These are phyloP conservation scores for Piromyces finnis DNA, from an alignment of 192 early-diverging fungal genomes.

Conservation along the genomic window DNA sequence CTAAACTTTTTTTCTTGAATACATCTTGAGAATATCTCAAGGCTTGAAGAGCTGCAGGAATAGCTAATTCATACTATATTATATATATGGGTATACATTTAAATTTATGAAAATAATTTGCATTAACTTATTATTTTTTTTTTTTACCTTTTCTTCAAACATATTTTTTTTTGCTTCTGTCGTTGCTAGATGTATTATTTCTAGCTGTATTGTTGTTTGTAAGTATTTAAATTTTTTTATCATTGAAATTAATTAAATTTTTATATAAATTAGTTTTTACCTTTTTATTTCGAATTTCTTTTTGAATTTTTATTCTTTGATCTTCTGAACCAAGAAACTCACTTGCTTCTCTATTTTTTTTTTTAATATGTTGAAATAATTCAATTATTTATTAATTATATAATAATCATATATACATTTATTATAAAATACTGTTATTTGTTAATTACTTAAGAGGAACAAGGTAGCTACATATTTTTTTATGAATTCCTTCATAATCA, in stretches of 20 bases:
- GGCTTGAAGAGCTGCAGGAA: conserved; percentile 35
- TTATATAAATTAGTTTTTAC: neutral
- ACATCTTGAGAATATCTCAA: conserved; percentile 32
- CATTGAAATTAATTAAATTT: neutral
- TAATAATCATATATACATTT: too few species aligned
- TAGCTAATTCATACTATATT: conserved; percentile 26
- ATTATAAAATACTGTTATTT: too few species aligned
- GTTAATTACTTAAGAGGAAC: conserved; percentile 17
- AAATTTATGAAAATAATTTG: conserved; percentile 1
- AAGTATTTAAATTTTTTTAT: conserved; percentile 13
- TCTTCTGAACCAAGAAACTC: conserved; percentile 33
- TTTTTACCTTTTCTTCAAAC: conserved; percentile 28
- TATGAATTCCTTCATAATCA: conserved; percentile 29
- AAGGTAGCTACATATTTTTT: conserved; percentile 24
- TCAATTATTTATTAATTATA: too few species aligned
- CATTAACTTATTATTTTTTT: neutral
- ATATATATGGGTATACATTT: too few species aligned
- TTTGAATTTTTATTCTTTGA: conserved; percentile 21
- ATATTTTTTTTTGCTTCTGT: conserved; percentile 35
- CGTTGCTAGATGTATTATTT: conserved; percentile 21
- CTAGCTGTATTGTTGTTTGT: neutral
- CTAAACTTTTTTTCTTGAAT: conserved; percentile 22
- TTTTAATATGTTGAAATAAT: too few species aligned
- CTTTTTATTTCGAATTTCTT: conserved; percentile 15
- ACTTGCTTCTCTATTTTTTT: conserved; percentile 17